Evolutionary conservation across 345 rosid species (phyloP), one percentile per base, ranked within the genome.

Genomic region (Abelmoschus esculentus): DNA sequence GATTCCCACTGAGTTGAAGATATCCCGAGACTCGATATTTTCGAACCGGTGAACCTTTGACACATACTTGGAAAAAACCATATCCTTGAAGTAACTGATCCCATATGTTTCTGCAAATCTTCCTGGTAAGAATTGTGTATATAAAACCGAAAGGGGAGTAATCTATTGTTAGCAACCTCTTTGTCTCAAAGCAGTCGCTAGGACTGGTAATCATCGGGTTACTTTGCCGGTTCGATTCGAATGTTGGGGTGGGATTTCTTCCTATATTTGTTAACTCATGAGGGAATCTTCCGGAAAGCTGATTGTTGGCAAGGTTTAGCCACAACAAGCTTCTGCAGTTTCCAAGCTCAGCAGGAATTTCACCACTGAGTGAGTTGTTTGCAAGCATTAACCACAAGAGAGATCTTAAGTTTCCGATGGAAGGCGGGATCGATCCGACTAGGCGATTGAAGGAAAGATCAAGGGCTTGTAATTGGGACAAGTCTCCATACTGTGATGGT

Each of bases 221-320:
- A 3, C 29, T 57, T 18, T 70, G 71, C 71, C 52, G 80, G 64
- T 93, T 90, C 10, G 77, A 77, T 72, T 79, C 75, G 44, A 93
- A 89, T 8, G 89, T 82, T 3, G 82, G 71, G 3, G 6, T 63
- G 13, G 93, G 83, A 71, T 90, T 59, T 5, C 66, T 78, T 62
- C 96, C 97, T 34, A 89, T 86, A 55, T 73, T 78, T 54, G 76
- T 83, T 82, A 93, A n/a, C 71, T 90, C 88, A 0, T 75, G 62
- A 49, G 95, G 92, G 38, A 90, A 57, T 42, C 38, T 50, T 53
- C 97, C 96, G 1, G 91, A 78, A 18, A 93, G 84, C 28, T 77
- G 73, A 78, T 91, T 93, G 70, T 91, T 84, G 7, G 96, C 91
- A 52, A 91, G 86, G 75, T 90, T 93, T 64, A 93, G 62, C 98